Conservation (phyloP, 1,284 basidiomycete genomes). For the Cryptococcus sp. region DNA sequence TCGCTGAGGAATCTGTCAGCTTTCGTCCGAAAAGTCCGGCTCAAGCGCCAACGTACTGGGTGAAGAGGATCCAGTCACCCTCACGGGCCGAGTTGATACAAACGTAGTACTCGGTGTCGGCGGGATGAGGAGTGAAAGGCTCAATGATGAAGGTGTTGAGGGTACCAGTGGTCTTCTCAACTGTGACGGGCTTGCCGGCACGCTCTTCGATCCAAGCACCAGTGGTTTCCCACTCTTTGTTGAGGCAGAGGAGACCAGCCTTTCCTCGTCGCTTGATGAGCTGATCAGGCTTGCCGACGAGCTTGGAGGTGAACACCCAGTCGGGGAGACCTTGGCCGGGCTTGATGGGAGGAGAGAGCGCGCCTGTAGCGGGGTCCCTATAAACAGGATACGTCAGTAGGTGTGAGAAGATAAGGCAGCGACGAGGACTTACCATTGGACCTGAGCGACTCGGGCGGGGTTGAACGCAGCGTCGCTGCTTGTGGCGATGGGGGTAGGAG, state of each 20-base stretch:
- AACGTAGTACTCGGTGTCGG: conserved; percentile 95
- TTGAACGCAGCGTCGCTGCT: conserved; percentile 50
- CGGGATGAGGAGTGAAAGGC: conserved; percentile 94
- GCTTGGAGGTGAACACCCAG: conserved; percentile 85
- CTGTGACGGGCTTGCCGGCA: conserved; percentile 92
- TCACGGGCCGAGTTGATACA: conserved; percentile 96
- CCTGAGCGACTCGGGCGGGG: conserved; percentile 54
- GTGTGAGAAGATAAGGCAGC: not conserved
- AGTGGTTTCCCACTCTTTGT: conserved; percentile 87
- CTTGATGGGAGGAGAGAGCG: conserved; percentile 64
- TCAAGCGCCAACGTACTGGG: conserved; percentile 59
- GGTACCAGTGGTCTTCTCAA: conserved; percentile 89
- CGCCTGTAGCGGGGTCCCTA: conserved; percentile 80
- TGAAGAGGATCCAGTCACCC: conserved; percentile 96
- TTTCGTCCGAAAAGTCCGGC: not conserved
- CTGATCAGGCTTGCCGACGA: conserved; percentile 94
- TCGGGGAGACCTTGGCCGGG: conserved; percentile 72
- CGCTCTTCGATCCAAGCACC: conserved; percentile 84
- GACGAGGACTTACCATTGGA: conserved; percentile 46
- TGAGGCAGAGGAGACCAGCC: conserved; percentile 89
- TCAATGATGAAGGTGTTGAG: conserved; percentile 98
- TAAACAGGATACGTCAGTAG: not conserved
- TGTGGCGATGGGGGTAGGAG: conserved; percentile 61
- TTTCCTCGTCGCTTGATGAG: conserved; percentile 99
- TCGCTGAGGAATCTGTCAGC: conserved; percentile 56